Conservation (phyloP, 148 eudicot genomes). For the Vaccinium macrocarpon region DNA sequence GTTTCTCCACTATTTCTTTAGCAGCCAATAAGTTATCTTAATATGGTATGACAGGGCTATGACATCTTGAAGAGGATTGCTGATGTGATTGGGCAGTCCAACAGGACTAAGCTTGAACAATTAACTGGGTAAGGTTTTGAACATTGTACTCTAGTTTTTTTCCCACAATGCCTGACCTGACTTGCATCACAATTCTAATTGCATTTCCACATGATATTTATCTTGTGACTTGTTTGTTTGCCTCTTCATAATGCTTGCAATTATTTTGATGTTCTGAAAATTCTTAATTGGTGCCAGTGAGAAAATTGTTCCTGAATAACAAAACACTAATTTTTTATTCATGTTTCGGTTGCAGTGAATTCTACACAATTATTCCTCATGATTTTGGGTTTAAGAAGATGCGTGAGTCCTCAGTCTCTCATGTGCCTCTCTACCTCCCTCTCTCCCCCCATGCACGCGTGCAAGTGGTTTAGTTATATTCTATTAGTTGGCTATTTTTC, state of each 20-base stretch:
- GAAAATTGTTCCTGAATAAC: constrained; percentile 2
- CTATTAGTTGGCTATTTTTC: background rate
- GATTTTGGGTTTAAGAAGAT: constrained; percentile 95
- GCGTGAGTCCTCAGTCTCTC: constrained; percentile 55
- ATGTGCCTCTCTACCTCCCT: background rate
- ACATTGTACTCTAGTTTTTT: constrained; percentile 1
- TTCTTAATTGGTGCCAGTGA: background rate
- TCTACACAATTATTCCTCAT: constrained; percentile 90
- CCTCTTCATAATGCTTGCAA: background rate
- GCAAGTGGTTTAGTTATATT: constrained; percentile 6
- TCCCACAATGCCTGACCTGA: constrained; percentile 9
- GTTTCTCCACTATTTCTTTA: constrained; percentile 10
- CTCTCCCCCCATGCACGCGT: background rate
- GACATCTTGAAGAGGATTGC: constrained; percentile 85
- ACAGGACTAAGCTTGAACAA: constrained; percentile 68
- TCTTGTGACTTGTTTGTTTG: background rate
- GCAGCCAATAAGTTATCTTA: constrained; percentile 1
- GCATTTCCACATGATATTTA: background rate
- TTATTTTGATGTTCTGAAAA: background rate
- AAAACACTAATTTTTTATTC: background rate
- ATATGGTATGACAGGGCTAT: constrained; percentile 61
- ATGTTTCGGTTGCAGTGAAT: constrained; percentile 59
- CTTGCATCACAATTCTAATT: background rate
- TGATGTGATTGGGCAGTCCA: constrained; percentile 65
- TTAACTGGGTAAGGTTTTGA: constrained; percentile 71